phyloP scores from a whole-genome alignment of 257 asterid species.

The Asclepias syriaca region DNA sequence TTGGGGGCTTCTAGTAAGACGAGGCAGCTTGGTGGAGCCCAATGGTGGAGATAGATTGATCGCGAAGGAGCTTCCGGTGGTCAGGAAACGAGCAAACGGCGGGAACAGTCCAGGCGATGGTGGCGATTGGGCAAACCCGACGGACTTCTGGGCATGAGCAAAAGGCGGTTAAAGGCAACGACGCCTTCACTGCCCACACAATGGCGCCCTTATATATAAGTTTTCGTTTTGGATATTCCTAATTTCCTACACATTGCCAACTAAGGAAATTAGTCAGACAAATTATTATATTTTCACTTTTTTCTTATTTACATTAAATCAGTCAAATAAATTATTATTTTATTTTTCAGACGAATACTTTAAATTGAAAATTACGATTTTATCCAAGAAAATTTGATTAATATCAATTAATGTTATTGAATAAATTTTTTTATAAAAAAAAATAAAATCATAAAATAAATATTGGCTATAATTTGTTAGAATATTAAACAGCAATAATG shows the following conservation, averaged over 20 bases:
- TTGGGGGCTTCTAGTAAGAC: background rate
- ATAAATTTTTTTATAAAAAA: too few species aligned
- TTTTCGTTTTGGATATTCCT: background rate
- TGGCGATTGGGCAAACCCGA: background rate
- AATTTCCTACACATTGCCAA: background rate
- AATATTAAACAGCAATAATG: too few species aligned
- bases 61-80: background rate
- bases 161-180: conserved; percentile 7
- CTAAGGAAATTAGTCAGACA: background rate
- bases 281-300: background rate
- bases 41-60: background rate
- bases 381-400: too few species aligned
- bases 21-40: background rate
- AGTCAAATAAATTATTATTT: background rate
- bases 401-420: too few species aligned
- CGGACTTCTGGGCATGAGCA: conserved; percentile 4
- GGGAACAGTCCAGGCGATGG: background rate
- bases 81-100: background rate
- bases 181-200: background rate
- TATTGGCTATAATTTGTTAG: too few species aligned
- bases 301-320: background rate
- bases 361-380: too few species aligned
- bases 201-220: conserved; percentile 9
- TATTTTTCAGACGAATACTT: background rate
- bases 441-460: too few species aligned